Evolutionary conservation across 2,329 filamentous ascomycete species (phyloP).

Genomic region (Domatiomyces catenatus): DNA sequence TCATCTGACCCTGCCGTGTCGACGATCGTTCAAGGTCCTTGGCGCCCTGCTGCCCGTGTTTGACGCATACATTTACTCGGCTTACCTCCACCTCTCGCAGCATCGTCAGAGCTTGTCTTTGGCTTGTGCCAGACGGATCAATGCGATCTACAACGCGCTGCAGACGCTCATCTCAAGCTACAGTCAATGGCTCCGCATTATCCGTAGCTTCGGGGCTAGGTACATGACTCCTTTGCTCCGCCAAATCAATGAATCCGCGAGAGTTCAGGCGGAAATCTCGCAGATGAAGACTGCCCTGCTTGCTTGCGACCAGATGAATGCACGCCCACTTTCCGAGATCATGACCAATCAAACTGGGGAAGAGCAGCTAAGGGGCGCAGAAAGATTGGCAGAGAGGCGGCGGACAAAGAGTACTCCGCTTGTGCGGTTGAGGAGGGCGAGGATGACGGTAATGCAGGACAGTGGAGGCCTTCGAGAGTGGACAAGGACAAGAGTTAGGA

Average conservation of each 20-base stretch:
- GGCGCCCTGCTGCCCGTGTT: slow-evolving; percentile 8
- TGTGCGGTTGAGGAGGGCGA: not conserved
- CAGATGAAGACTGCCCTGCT: not conserved
- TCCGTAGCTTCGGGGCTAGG: not conserved
- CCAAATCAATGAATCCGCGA: not conserved
- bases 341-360: not conserved
- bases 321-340: not conserved
- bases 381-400: not conserved
- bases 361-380: not conserved
- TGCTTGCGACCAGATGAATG: not conserved
- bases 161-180: not conserved
- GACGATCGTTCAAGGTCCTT: slow-evolving; percentile 2
- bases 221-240: not conserved
- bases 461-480: not conserved
- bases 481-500: not conserved
- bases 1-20: slow-evolving; percentile 3
- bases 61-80: slow-evolving; percentile 10
- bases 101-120: not conserved
- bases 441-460: not conserved
- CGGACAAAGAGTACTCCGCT: not conserved
- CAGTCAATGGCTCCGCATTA: not conserved
- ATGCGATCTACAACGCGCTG: not conserved
- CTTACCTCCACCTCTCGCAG: not conserved
- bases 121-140: not conserved
- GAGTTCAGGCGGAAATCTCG: not conserved